Evolutionary conservation across 768 basidiomycete genomes (phyloP).

Genomic region (Russula sp.): DNA sequence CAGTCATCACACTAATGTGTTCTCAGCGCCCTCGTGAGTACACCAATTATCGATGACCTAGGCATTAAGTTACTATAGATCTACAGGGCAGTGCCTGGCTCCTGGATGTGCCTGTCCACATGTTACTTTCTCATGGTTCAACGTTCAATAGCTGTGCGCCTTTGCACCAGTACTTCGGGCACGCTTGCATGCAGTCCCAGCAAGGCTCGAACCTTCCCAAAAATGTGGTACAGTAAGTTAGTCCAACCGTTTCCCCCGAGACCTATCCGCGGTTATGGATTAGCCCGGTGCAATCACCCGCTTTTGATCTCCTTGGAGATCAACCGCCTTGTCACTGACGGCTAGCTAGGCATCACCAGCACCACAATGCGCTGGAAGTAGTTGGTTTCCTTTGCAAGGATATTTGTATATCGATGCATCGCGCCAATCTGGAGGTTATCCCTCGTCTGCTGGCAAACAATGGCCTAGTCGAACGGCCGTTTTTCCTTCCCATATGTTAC

Average conservation of each 20-base stretch:
- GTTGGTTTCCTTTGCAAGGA: not conserved
- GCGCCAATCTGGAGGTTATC: not conserved
- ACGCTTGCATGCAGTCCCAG: not conserved
- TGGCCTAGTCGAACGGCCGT: too few species aligned
- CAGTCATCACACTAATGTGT: not conserved
- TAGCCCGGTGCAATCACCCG: not conserved
- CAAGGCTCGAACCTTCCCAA: not conserved
- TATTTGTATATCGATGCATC: not conserved
- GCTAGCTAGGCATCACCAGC: not conserved
- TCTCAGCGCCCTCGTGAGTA: too few species aligned
- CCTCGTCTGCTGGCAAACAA: too few species aligned
- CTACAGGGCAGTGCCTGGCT: not conserved
- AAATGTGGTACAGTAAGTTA: not conserved
- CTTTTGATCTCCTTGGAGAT: not conserved
- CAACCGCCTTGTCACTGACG: not conserved
- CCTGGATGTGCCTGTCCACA: not conserved
- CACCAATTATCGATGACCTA: not conserved
- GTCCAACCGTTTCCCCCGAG: not conserved
- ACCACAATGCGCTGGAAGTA: not conserved
- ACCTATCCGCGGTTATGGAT: not conserved
- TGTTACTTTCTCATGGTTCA: too few species aligned
- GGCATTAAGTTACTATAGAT: too few species aligned
- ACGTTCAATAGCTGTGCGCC: not conserved
- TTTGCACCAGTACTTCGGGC: too few species aligned
- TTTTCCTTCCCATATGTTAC: not conserved